phyloP scores from a whole-genome alignment of 257 asterid species.

The Solanum ossicruentum region DNA sequence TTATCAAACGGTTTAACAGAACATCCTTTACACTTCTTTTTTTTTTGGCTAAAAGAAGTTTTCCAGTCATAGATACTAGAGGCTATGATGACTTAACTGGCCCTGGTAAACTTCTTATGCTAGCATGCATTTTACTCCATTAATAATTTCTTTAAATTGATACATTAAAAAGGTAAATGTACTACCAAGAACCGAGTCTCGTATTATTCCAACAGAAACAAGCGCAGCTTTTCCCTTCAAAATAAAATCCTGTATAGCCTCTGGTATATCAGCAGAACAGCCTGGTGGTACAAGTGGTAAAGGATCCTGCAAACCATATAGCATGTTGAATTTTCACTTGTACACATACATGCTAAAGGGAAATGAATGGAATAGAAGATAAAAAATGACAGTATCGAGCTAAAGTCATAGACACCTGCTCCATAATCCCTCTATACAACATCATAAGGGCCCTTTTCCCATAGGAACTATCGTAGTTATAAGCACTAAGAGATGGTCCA shows the following conservation, averaged over 20 bases:
- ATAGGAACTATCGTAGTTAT: slow-evolving; percentile 81
- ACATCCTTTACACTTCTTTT: neutral
- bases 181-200: slow-evolving; percentile 73
- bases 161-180: neutral
- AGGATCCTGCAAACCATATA: slow-evolving; percentile 34
- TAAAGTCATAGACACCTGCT: slow-evolving; percentile 44
- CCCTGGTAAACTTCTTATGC: neutral
- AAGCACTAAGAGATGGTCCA: slow-evolving; percentile 91
- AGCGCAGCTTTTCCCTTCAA: slow-evolving; percentile 82
- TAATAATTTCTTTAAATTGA: neutral
- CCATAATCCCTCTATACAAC: slow-evolving; percentile 78
- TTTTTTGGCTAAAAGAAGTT: neutral
- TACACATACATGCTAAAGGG: neutral
- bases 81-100: neutral
- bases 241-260: slow-evolving; percentile 51
- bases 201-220: slow-evolving; percentile 81
- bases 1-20: neutral
- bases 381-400: neutral
- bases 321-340: neutral
- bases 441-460: slow-evolving; percentile 80
- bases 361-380: neutral
- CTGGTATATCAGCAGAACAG: slow-evolving; percentile 66
- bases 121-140: neutral
- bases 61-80: neutral
- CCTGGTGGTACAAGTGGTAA: slow-evolving; percentile 79